Evolutionary conservation across 768 basidiomycete species (phyloP), one percentile per base, ranked within the genome.

Genomic region (Tremella yokohamensis): DNA sequence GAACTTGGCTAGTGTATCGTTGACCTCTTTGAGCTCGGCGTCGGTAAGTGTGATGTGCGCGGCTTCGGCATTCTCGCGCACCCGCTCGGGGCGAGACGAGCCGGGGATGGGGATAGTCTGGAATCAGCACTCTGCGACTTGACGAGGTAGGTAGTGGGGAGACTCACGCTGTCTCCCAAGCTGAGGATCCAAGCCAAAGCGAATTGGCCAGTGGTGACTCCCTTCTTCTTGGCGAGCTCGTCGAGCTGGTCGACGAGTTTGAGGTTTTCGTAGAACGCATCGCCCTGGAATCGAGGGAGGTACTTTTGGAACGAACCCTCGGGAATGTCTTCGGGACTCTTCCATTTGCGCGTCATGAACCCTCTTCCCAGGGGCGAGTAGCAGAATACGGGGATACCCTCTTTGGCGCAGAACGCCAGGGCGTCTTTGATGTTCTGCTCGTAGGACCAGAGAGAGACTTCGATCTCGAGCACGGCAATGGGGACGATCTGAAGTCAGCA

Each of bases 381-480:
- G 26, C 81, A 85, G 12, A 83, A 69, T n/a, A 87, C 80, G 3
- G 84, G 74, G 50, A 86, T 78, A 0, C 81, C 81, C n/a, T 84
- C 80, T 58, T 84, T 83, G 48, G 77, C 72, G 6, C 83, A 82
- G 1, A 83, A 79, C 1, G 79, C 79, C 57, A 86, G 80, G 11
- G 85, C 84, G 6, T 70, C 70, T 48, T 69, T 80, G 15, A 83
- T 80, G 52, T 83, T 79, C 20, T 79, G 77, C 58, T 83, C 83
- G 52, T 83, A 84, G 1, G 81, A 79, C 80, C 83, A 85, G 1
- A 83, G 80, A 64, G 83, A 85, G 40, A 85, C 76, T 70, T 88
- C 87, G 52, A 87, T 85, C 70, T 88, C 85, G 8, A 84, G 83
- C 15, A 82, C 78, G 12, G 82, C 79, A 57, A 86, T 80, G 1